phyloP scores from a whole-genome alignment of 2,329 filamentous ascomycete genomes.

The Stagonosporopsis cucurbitacearum region DNA sequence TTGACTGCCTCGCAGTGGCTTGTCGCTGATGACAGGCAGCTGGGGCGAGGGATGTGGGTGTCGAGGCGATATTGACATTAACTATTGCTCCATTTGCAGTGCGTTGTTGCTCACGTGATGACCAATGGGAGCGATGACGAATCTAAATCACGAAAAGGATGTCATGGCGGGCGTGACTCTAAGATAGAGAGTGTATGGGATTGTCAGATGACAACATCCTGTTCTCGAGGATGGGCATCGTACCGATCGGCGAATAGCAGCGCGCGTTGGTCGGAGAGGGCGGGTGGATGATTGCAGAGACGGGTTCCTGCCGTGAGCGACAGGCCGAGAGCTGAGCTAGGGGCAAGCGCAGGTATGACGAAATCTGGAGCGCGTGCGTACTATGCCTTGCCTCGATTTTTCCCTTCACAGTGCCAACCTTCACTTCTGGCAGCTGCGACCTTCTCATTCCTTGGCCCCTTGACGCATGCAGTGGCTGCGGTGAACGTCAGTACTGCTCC shows the following conservation, averaged over 20 bases:
- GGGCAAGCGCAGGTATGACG: slow-evolving; percentile 18
- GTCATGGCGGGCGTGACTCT: neutral
- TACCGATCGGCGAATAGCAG: slow-evolving; percentile 6
- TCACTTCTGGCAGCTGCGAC: slow-evolving; percentile 1
- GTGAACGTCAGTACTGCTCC: slow-evolving; percentile 15
- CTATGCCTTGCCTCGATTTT: slow-evolving; percentile 14
- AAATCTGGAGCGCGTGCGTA: slow-evolving; percentile 14
- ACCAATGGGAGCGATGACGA: neutral
- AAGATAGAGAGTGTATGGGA: neutral
- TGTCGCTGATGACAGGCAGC: neutral
- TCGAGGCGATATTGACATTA: neutral
- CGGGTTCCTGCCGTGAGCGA: slow-evolving; percentile 16
- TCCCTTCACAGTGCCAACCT: slow-evolving; percentile 2
- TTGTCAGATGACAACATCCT: neutral
- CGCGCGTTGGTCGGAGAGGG: neutral
- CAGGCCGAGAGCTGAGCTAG: slow-evolving; percentile 15
- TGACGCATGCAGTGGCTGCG: slow-evolving; percentile 6
- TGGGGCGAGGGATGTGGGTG: neutral
- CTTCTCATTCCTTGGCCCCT: neutral
- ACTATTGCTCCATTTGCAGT: neutral
- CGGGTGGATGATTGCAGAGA: neutral
- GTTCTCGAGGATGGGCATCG: neutral
- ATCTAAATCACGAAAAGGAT: neutral
- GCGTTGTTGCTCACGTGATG: neutral
- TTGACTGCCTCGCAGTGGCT: slow-evolving; percentile 4